These are phyloP conservation scores for Penicillium hordei DNA, from an alignment of 2,329 filamentous ascomycete species.

Conservation along the genomic window DNA sequence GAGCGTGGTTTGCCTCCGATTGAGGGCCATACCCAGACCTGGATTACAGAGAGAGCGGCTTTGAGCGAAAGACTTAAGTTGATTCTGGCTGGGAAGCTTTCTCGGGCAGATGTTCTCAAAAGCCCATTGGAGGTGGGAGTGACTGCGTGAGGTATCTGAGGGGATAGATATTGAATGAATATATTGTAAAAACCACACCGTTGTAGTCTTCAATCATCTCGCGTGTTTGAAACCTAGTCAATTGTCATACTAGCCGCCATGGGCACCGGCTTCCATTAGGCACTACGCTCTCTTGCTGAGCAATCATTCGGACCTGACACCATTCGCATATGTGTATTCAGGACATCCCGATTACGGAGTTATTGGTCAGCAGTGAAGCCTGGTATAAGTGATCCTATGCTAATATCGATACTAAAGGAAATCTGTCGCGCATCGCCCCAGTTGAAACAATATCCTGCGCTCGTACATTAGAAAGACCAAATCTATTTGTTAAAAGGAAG, in stretches of 20 bases:
- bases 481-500: background rate
- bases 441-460: background rate
- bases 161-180: background rate
- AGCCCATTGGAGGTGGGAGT: conserved; percentile 6
- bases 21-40: conserved; percentile 34
- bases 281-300: no score
- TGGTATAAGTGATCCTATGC: background rate
- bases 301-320: no score
- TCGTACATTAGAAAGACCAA: background rate
- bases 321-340: no score
- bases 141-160: background rate
- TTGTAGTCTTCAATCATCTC: background rate
- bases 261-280: no score
- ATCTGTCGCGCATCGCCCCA: background rate
- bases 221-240: no score
- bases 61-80: conserved; percentile 26
- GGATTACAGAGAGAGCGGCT: conserved; percentile 29
- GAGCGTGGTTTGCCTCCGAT: conserved; percentile 22
- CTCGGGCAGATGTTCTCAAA: conserved; percentile 6
- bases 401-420: background rate
- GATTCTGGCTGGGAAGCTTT: conserved; percentile 16
- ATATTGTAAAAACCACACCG: no score
- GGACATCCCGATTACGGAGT: no score
- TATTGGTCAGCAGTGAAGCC: no score
- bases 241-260: no score